Evolutionary conservation across 441 rosid species (phyloP), one percentile per base, ranked within the genome.

Genomic region (Rhodomyrtus psidioides): DNA sequence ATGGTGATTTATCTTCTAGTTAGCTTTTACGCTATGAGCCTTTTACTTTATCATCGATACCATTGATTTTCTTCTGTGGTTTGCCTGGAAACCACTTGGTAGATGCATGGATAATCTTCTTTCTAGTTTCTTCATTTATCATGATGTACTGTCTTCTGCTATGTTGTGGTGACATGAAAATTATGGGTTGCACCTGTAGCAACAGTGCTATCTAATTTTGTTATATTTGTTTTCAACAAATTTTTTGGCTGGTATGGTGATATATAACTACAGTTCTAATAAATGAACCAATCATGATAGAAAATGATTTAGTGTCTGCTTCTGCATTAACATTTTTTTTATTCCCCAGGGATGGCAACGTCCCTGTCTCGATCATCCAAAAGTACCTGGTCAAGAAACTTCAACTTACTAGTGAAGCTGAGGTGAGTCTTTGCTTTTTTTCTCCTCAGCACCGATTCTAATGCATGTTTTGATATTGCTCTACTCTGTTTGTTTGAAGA

Each of bases 351-450:
- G 97, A 94, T 87, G 93, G 96, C 58, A 92, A 88, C 84, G 90
- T 91, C 91, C 94, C 96, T 0, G 93, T 92, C 86, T 94, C 94
- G 5, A 89, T 90, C 89, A 93, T 94, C 87, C 95, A 92, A 84
- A 94, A 94, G 87, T 94, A 94, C 91, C 91, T 94, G 49, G 94
- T 90, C 30, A 90, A 93, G 90, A 94, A 94, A 90, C 94, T 94
- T 49, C 88, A 92, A 86, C 96, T 94, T 53, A 59, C 87, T 49
- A 88, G 88, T 56, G 96, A 94, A 86, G 81, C 94, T 39, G 96
- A 94, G 96, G 97, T 92, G 84, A 87, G 92, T 87, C 82, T n/a
- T 84, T 60, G 42, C 51, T 23, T 75, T 30, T 34, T 53, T 24
- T 86, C 62, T 82, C 23, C 7, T 46, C 14, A 39, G 65, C 76